Conservation (phyloP, 306 rosid genomes). For the Pyrus pyrifolia region DNA sequence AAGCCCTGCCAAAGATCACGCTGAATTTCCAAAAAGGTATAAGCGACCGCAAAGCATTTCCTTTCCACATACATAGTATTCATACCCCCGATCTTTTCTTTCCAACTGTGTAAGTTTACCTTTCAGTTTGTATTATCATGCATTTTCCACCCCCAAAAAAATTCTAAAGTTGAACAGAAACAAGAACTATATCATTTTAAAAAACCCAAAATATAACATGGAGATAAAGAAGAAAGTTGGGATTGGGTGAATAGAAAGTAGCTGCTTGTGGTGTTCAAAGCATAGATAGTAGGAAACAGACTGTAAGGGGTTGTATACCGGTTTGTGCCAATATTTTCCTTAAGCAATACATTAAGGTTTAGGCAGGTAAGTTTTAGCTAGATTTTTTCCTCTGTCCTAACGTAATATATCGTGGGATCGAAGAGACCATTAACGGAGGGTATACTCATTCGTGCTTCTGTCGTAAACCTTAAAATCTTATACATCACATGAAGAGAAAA, state of each 20-base stretch:
- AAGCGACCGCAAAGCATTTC: conserved; percentile 9
- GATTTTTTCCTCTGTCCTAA: not conserved
- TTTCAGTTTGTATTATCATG: not conserved
- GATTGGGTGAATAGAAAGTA: not conserved
- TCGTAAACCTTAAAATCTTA: too few species aligned
- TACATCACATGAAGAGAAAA: too few species aligned
- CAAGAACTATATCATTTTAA: not conserved
- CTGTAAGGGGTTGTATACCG: not conserved
- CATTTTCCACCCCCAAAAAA: not conserved
- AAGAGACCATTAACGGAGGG: not conserved
- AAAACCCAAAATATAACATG: not conserved
- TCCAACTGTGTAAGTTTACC: not conserved
- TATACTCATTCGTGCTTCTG: not conserved
- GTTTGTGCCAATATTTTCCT: not conserved
- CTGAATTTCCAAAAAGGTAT: conserved; percentile 22
- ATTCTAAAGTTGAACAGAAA: not conserved
- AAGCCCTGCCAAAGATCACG: conserved; percentile 24
- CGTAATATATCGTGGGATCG: not conserved
- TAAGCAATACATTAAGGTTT: not conserved
- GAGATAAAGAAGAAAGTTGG: not conserved
- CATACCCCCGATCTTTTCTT: not conserved
- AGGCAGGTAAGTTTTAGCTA: not conserved
- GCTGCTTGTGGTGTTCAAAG: too few species aligned
- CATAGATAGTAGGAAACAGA: not conserved
- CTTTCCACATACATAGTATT: conserved; percentile 16